A percentile compares a stretch with the other conserved stretches of the same genome.
Conservation (phyloP, 441 rosid species). For the Populus trichocarpa region DNA sequence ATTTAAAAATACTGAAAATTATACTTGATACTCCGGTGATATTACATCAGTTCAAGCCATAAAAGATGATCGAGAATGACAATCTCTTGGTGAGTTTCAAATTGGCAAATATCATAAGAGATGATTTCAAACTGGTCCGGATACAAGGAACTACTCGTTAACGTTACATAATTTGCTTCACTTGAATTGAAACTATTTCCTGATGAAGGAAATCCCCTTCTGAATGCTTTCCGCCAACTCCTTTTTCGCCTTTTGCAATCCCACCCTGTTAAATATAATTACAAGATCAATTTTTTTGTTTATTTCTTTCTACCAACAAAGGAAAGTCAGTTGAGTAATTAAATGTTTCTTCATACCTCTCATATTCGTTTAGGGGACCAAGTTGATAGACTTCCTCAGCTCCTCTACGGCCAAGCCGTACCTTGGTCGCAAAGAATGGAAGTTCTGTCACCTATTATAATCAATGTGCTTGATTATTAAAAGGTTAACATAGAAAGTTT, state of each 20-base stretch:
- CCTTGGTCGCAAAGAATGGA: slow-evolving; percentile 82
- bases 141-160: neutral
- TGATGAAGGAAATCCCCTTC: slow-evolving; percentile 69
- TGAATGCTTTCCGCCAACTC: slow-evolving; percentile 77
- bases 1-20: no score
- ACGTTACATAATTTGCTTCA: neutral
- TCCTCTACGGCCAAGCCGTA: slow-evolving; percentile 68
- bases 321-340: neutral
- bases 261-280: slow-evolving; percentile 32
- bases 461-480: neutral
- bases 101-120: neutral
- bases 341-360: slow-evolving; percentile 47
- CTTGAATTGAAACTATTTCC: slow-evolving; percentile 37
- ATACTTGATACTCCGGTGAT: neutral
- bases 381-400: slow-evolving; percentile 72
- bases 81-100: neutral
- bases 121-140: neutral
- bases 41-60: no score
- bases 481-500: neutral
- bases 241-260: slow-evolving; percentile 80
- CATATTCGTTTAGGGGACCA: slow-evolving; percentile 77
- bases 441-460: slow-evolving; percentile 73
- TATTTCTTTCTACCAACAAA: neutral
- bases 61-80: neutral
- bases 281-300: neutral